Evolutionary conservation across 768 basidiomycete genomes (phyloP), one percentile per base, ranked within the genome.

Genomic region (Boletus subcaerulescens): DNA sequence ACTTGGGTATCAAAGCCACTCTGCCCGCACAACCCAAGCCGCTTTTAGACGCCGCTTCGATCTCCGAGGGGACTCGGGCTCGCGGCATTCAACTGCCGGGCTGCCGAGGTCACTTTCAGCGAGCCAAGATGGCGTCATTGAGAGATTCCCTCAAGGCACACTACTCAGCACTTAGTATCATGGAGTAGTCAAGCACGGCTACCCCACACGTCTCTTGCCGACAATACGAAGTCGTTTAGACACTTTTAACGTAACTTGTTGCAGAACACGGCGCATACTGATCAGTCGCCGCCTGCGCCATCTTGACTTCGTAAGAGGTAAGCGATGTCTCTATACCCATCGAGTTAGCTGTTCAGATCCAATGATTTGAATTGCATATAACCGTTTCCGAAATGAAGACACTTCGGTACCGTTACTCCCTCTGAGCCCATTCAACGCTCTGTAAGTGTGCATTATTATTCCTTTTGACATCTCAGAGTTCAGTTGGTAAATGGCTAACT

Each of bases 1-100:
- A 53, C 56, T 48, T 52, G 60, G 68, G 57, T 62, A 65, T 67
- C 57, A 68, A 63, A 71, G 68, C 68, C 68, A 71, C 68, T 56
- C 62, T 61, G 63, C 61, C 62, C 50, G 56, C 67, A 71, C 65
- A 62, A 65, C 69, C 63, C 61, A 61, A 58, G 58, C 50, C 47
- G 53, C 43, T 59, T 71, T 73, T 31, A 43, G 45, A 47, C 45
- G 22, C 67, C 67, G 71, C 52, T 65, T 57, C 45, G 59, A 58
- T 50, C 57, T 60, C 63, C 57, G 61, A 64, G 24, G 20, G 58
- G 35, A 29, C 2, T 26, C 2, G 17, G 20, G 31, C n/a, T 26
- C 29, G 33, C 58, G 65, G 67, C 60, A 66, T 50, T 40, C 13
- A 17, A 20, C n/a, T 52, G 69, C 65, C 69, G 63, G 9, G 17